Percentiles rank a stretch among this genome's conserved stretches.
These are phyloP conservation scores for Xylaria polymorpha DNA, from an alignment of 2,329 filamentous ascomycete species.

Conservation along the genomic window DNA sequence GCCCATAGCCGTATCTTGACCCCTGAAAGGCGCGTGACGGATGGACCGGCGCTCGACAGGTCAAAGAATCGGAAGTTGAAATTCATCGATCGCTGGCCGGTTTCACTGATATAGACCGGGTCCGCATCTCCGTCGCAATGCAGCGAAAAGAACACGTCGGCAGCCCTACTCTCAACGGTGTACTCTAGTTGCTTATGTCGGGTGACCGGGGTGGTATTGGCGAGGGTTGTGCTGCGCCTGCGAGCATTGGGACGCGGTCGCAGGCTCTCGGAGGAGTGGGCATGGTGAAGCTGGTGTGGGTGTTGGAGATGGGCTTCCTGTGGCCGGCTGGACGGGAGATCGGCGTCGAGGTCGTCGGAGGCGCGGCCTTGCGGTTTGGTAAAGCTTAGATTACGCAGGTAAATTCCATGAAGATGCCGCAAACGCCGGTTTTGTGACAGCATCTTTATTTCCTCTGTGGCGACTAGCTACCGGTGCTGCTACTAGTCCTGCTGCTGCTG, in stretches of 20 bases:
- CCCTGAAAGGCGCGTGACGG: slow-evolving; percentile 72
- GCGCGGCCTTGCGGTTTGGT: slow-evolving; percentile 67
- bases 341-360: slow-evolving; percentile 82
- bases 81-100: slow-evolving; percentile 83
- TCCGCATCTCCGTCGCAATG: slow-evolving; percentile 74
- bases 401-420: slow-evolving; percentile 87
- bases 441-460: slow-evolving; percentile 48
- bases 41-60: slow-evolving; percentile 70
- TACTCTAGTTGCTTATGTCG: slow-evolving; percentile 82
- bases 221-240: slow-evolving; percentile 62
- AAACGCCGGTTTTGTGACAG: slow-evolving; percentile 84
- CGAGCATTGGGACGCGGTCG: slow-evolving; percentile 54
- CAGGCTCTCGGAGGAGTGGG: slow-evolving; percentile 66
- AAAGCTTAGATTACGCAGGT: slow-evolving; percentile 85
- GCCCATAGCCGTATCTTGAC: slow-evolving; percentile 82
- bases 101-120: slow-evolving; percentile 91
- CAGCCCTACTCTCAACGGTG: slow-evolving; percentile 76
- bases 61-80: slow-evolving; percentile 91
- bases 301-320: slow-evolving; percentile 53
- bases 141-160: slow-evolving; percentile 89
- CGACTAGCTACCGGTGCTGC: slow-evolving; percentile 36
- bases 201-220: slow-evolving; percentile 58
- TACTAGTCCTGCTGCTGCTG: slow-evolving; percentile 38
- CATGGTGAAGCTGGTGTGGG: slow-evolving; percentile 63
- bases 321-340: slow-evolving; percentile 75